Conservation (phyloP, 768 basidiomycete genomes). For the Inosperma sp. region DNA sequence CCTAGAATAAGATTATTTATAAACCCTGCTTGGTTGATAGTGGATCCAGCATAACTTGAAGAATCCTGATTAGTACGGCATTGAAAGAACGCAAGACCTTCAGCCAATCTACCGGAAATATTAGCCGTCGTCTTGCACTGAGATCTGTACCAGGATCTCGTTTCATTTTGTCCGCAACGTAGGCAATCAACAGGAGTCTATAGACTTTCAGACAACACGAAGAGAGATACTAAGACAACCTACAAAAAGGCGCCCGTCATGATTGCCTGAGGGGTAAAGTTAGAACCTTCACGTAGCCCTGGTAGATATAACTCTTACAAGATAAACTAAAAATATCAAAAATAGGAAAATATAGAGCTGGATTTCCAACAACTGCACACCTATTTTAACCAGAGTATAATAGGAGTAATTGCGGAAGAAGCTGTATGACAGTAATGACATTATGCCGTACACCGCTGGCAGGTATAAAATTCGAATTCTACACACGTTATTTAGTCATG, state of each 20-base stretch:
- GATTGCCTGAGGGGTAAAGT: constrained; percentile 64
- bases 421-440: constrained; percentile 84
- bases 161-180: constrained; percentile 66
- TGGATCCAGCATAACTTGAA: constrained; percentile 76
- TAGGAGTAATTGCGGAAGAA: constrained; percentile 72
- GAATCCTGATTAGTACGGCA: constrained; percentile 2
- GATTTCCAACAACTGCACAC: constrained; percentile 21
- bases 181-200: constrained; percentile 79
- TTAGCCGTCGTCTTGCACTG: constrained; percentile 66
- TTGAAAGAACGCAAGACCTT: not conserved
- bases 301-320: constrained; percentile 51
- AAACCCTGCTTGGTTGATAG: constrained; percentile 77
- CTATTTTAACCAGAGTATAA: constrained; percentile 44
- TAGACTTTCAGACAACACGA: not conserved
- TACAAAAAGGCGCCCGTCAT: constrained; percentile 85
- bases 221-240: constrained; percentile 22
- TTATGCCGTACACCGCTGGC: constrained; percentile 75
- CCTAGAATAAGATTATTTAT: too few relatives aligned
- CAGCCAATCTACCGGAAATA: constrained; percentile 52
- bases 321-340: constrained; percentile 50
- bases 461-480: constrained; percentile 80
- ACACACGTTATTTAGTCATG: not conserved
- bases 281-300: too few relatives aligned
- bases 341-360: constrained; percentile 4
- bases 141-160: constrained; percentile 58